Conservation (phyloP, 164 flowering plant genomes). For the Liriodendron chinense region DNA sequence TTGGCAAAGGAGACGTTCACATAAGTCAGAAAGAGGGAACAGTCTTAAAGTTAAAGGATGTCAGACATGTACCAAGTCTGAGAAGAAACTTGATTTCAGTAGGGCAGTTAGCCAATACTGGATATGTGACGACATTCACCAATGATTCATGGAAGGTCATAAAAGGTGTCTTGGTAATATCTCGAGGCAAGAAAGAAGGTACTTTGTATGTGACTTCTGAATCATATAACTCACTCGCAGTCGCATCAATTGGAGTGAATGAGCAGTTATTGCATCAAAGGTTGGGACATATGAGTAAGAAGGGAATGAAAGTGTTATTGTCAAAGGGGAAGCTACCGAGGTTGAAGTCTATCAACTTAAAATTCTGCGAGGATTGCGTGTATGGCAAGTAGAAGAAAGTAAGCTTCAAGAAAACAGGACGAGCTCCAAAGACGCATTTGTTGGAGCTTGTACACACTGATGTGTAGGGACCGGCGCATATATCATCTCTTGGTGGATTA, state of each 20-base stretch:
- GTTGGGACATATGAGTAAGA: conserved; percentile 1
- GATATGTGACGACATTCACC: background rate
- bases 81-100: conserved; percentile 5
- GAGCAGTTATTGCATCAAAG: background rate
- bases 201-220: background rate
- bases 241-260: background rate
- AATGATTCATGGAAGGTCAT: background rate
- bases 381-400: background rate
- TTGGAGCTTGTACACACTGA: conserved; percentile 4
- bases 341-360: background rate
- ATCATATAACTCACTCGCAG: background rate
- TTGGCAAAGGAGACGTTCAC: conserved; percentile 3
- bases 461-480: background rate
- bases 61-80: conserved; percentile 3
- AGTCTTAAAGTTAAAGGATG: background rate
- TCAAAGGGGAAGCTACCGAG: background rate
- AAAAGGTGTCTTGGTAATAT: background rate
- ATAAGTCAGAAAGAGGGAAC: background rate
- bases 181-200: background rate
- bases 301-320: background rate
- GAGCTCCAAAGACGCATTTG: background rate
- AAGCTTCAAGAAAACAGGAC: background rate
- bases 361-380: conserved; percentile 4
- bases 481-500: conserved; percentile 1
- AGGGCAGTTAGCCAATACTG: background rate